Evolutionary conservation across 331 rosid species (phyloP).

Genomic region (Malus hybrid): DNA sequence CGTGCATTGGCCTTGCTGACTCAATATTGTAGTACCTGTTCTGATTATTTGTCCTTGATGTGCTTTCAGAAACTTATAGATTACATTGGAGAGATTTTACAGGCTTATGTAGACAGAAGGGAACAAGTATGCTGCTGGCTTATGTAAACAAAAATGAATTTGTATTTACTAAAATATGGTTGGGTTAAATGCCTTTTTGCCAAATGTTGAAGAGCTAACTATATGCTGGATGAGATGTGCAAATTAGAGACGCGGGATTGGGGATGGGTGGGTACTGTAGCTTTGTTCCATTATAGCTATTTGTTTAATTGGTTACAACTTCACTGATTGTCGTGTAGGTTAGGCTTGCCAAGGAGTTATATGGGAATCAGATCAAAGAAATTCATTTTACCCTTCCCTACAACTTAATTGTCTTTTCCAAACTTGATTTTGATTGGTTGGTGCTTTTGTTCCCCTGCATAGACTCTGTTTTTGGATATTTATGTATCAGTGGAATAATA

Average conservation of each 20-base stretch:
- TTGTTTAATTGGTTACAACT: background rate
- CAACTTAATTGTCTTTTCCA: conserved; percentile 60
- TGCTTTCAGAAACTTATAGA: conserved; percentile 88
- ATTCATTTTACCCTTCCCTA: conserved; percentile 79
- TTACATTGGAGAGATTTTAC: conserved; percentile 86
- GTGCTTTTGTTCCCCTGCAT: conserved; percentile 21
- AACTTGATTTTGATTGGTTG: conserved; percentile 73
- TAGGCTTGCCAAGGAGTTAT: conserved; percentile 92
- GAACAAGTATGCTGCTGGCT: conserved; percentile 70
- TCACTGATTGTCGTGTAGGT: too few species aligned
- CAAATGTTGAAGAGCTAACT: background rate
- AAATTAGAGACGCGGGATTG: background rate
- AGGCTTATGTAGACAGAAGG: conserved; percentile 91
- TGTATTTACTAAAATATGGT: too few species aligned
- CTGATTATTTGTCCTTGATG: conserved; percentile 15
- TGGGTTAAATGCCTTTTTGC: too few species aligned
- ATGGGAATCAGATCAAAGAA: conserved; percentile 80
- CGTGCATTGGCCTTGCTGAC: conserved; percentile 19
- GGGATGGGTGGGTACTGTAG: background rate
- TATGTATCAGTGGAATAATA: background rate
- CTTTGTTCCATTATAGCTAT: background rate
- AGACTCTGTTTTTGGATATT: background rate
- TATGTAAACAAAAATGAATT: conserved; percentile 8
- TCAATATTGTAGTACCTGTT: conserved; percentile 12
- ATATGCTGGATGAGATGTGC: background rate